Base-by-base conservation (phyloP, 208 protist genomes). In the Borovskyia barvae region DNA sequence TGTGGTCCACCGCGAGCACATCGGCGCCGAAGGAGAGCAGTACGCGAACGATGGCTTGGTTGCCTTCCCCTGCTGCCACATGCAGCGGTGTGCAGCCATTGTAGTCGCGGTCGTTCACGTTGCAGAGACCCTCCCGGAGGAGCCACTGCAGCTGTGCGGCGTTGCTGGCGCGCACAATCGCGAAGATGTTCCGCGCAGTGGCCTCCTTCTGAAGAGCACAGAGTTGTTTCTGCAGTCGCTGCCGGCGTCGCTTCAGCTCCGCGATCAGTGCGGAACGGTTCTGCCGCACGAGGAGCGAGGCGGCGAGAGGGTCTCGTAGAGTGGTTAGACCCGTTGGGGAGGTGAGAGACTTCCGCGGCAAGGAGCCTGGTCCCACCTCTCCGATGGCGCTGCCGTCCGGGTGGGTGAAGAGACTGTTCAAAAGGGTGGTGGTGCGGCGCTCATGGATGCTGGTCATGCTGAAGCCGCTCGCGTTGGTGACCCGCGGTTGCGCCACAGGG, bases 71-170 rank as follows among this genome's bases (percentile, higher is more conserved):
- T 3, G 86, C 85, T 3, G 90, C 90, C 24, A 95, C 80, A 58
- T 93, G 85, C 40, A 95, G 69, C 4, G 90, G 85, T 0, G 90
- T 95, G 65, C 84, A 87, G 26, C 80, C 82, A 62, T 95, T 93
- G 66, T 95, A 93, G 70, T 95, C 90, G 32, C 82, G 69, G 49
- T 90, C 69, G 41, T 92, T 88, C 39, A 92, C 78, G 49, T 85
- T 77, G 48, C 68, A 80, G 5, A 93, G 48, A 0, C 51, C 52
- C 36, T 83, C 70, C 39, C 88, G 76, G 20, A 95, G 70, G 2
- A 95, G 72, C 53, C 83, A 77, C 64, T 89, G 82, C 52, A 95
- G 53, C 71, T 84, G 74, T 36, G 82, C 85, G 14, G 82, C 71
- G 52, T 90, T 90, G 58, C 82, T 89, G 26, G 82, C 71, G 47